A percentile compares a stretch with the other conserved stretches of the same genome.
phyloP scores from a whole-genome alignment of 768 basidiomycete genomes.

The Trametes meyenii region DNA sequence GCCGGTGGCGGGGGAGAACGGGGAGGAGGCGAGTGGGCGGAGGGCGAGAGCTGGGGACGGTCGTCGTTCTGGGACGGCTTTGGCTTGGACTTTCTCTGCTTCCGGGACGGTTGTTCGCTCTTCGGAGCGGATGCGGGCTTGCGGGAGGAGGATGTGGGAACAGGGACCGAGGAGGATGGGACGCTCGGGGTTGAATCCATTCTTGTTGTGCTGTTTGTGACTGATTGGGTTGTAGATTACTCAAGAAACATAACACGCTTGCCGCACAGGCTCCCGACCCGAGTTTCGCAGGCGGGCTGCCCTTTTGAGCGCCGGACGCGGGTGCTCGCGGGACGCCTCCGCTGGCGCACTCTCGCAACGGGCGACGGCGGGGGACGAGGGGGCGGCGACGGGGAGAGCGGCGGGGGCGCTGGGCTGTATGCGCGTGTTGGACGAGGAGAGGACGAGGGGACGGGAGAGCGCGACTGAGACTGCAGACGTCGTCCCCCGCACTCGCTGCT shows the following conservation, averaged over 20 bases:
- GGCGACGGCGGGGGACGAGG: background rate
- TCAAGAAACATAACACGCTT: constrained; percentile 13
- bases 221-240: constrained; percentile 23
- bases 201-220: constrained; percentile 21
- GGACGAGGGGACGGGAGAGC: background rate
- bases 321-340: background rate
- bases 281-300: constrained; percentile 2
- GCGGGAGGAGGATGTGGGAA: constrained; percentile 20
- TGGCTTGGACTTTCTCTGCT: constrained; percentile 17
- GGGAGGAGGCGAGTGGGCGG: constrained; percentile 8
- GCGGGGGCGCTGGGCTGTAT: background rate
- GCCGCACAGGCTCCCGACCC: constrained; percentile 19
- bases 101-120: constrained; percentile 15
- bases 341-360: background rate
- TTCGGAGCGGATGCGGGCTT: constrained; percentile 18
- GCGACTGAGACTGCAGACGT: background rate
- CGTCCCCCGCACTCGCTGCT: constrained; percentile 9
- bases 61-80: constrained; percentile 10
- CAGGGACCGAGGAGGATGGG: constrained; percentile 19
- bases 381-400: background rate
- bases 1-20: constrained; percentile 9
- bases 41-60: constrained; percentile 13
- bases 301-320: background rate
- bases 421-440: constrained; percentile 2
- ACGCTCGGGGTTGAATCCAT: constrained; percentile 26